Base-by-base conservation (phyloP, 257 asterid genomes). In the Plectranthus barbatus region DNA sequence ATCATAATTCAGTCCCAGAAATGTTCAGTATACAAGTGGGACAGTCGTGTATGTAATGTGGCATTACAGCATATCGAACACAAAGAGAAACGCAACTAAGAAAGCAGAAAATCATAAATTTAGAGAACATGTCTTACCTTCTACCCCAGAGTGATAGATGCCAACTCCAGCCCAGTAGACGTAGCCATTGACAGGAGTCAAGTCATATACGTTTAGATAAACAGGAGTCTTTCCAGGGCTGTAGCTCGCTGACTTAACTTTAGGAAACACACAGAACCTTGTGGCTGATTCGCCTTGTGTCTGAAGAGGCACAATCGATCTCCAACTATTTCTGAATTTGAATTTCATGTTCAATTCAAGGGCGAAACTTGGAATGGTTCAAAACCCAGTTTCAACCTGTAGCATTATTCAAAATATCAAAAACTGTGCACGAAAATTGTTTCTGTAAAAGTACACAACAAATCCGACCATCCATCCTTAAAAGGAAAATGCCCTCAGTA, bases 121-220 rank as follows among this genome's bases (percentile, higher is more conserved):
- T 48, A 60, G 60, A 66, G 68, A 9, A 34, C 58, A 18, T 24
- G 37, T 75, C 47, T n/a, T 68, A 91, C 97, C 97, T 84, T 91
- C 89, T 9, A 91, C 78, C n/a, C 95, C 97, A n/a, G 96, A 82
- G 80, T 91, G 97, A 71, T 85, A 91, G 69, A 82, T 78, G 6
- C 97, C 96, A 58, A 91, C 60, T 44, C 97, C 97, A 65, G 94
- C 94, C 97, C 97, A 91, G 66, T 79, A 87, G 64, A 87, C 58
- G 49, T 84, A 91, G 67, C 89, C 91, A 61, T 87, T 91, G 45
- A 73, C 24, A 7, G 87, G 75, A 46, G 95, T 84, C 81, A 91
- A 74, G 53, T 91, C 97, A 9, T 91, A 87, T 18, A 91, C 90
- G 52, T 91, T 91, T 46, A 91, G 91, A 80, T 77, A 91, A 67